phyloP scores from a whole-genome alignment of 805 yeast species.

The Spathaspora boniae region DNA sequence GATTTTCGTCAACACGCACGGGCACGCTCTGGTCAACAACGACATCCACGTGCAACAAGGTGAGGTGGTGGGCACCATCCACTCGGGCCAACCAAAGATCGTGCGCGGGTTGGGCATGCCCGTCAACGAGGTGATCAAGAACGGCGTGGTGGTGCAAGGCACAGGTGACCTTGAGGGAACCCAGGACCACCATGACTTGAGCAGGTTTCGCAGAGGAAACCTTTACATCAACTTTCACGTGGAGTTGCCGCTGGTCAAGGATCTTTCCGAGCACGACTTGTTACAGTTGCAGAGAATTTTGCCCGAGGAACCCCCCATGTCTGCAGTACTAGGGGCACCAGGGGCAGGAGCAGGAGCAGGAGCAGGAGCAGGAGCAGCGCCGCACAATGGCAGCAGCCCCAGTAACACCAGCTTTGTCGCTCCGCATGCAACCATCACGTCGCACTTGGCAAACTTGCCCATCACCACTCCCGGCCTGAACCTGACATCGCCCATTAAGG shows the following conservation, averaged over 20 bases:
- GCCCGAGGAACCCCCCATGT: slow-evolving; percentile 6
- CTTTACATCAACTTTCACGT: slow-evolving; percentile 39
- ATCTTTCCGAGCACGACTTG: slow-evolving; percentile 16
- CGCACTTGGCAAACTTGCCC: too few species aligned
- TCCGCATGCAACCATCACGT: too few species aligned
- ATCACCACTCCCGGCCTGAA: too few species aligned
- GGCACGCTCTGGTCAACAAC: slow-evolving; percentile 15
- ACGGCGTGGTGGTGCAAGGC: slow-evolving; percentile 26
- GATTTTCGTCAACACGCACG: slow-evolving; percentile 35
- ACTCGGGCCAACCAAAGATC: slow-evolving; percentile 46
- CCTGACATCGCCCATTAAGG: too few species aligned
- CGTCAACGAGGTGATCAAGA: slow-evolving; percentile 21
- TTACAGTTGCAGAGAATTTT: slow-evolving; percentile 4
- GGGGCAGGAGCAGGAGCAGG: too few species aligned
- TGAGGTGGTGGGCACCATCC: slow-evolving; percentile 51
- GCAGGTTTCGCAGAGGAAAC: slow-evolving; percentile 28
- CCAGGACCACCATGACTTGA: slow-evolving; percentile 18
- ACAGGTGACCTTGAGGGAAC: slow-evolving; percentile 12
- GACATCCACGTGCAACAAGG: slow-evolving; percentile 26
- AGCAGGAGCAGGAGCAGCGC: too few species aligned
- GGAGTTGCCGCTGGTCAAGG: slow-evolving; percentile 26
- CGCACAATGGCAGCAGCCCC: too few species aligned
- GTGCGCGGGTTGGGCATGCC: slow-evolving; percentile 65
- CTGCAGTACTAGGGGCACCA: too few species aligned
- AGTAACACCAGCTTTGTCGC: too few species aligned